Evolutionary conservation across 2,329 filamentous ascomycete genomes (phyloP).

Genomic region (Botrytis paeoniae): DNA sequence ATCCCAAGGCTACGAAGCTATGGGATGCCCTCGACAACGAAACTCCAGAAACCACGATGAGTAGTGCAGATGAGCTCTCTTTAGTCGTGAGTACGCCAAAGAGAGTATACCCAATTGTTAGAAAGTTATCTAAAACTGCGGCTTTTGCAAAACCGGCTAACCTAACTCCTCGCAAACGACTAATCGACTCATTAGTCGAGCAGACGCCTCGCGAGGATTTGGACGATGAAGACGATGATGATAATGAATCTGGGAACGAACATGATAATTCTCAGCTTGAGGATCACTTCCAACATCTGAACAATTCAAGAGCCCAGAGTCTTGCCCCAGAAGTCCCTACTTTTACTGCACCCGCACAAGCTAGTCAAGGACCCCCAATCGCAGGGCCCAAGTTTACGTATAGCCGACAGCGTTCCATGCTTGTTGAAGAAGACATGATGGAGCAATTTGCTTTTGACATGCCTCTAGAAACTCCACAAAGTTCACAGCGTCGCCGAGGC

Average conservation of each 20-base stretch:
- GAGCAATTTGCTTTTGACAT: slow-evolving; percentile 34
- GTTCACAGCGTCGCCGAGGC: slow-evolving; percentile 29
- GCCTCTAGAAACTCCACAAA: slow-evolving; percentile 26
- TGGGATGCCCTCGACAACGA: slow-evolving; percentile 22
- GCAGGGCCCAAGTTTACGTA: slow-evolving; percentile 38
- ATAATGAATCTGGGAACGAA: slow-evolving; percentile 13
- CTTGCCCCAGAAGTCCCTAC: slow-evolving; percentile 19
- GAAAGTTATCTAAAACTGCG: slow-evolving; percentile 21
- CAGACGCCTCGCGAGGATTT: slow-evolving; percentile 27
- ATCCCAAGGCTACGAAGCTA: slow-evolving; percentile 33
- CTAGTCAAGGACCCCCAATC: slow-evolving; percentile 33
- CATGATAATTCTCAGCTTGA: slow-evolving; percentile 19
- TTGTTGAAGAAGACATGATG: slow-evolving; percentile 37
- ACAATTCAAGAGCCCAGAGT: slow-evolving; percentile 25
- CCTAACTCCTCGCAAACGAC: slow-evolving; percentile 29
- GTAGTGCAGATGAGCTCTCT: slow-evolving; percentile 13
- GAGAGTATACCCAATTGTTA: background rate
- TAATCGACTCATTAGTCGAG: slow-evolving; percentile 39
- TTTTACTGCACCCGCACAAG: slow-evolving; percentile 15
- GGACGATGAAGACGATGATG: slow-evolving; percentile 20
- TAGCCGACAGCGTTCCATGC: slow-evolving; percentile 38
- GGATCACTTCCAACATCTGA: slow-evolving; percentile 4
- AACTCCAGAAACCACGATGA: background rate
- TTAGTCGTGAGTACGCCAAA: slow-evolving; percentile 1
- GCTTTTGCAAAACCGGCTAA: slow-evolving; percentile 25